Base-by-base conservation (phyloP, 768 basidiomycete genomes). In the Sarcodon sp. region DNA sequence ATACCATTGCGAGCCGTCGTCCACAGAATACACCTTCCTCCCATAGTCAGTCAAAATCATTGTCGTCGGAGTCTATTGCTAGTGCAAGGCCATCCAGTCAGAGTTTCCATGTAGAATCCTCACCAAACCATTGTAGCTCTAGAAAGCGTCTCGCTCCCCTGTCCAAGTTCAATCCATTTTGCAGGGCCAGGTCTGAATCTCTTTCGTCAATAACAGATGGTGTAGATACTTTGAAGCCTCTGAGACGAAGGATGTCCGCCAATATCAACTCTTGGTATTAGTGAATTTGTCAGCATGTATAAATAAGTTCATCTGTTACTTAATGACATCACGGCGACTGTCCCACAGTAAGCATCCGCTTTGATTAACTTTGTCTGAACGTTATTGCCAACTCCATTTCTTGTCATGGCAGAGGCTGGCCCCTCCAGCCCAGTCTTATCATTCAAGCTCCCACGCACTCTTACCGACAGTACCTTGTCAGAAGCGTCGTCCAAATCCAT, bases 351-450 rank as follows among this genome's bases (percentile, higher is more conserved):
- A 27, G 21, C 21, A 27, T 27, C 21, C n/a, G 4, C 4, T 27
- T 27, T 27, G 21, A 27, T 27, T 27, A 27, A 27, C 21, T 27
- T 27, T 27, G 21, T 27, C 21, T 27, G 21, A 27, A 27, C 21
- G 21, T 27, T 27, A 27, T 4, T 27, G 21, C 21, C 18, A 12
- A 31, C 45, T 16, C 37, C 43, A 35, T 35, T 33, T 37, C 36
- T 38, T 45, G 53, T 52, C 27, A 69, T 69, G 65, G 62, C 60
- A 51, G 63, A 64, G 54, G 51, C 54, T 47, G 55, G 48, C 21
- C 53, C 58, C 27, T 58, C 61, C 13, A 48, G 49, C 36, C 33
- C 59, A 12, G 54, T 41, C 46, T 36, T 39, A 43, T 51, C 18
- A 49, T 15, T 35, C 55, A 44, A 5, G 43, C 15, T n/a, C 6